Percentiles rank a stretch among this genome's conserved stretches.
phyloP scores from a whole-genome alignment of 768 basidiomycete genomes.

The Suillus spraguei region DNA sequence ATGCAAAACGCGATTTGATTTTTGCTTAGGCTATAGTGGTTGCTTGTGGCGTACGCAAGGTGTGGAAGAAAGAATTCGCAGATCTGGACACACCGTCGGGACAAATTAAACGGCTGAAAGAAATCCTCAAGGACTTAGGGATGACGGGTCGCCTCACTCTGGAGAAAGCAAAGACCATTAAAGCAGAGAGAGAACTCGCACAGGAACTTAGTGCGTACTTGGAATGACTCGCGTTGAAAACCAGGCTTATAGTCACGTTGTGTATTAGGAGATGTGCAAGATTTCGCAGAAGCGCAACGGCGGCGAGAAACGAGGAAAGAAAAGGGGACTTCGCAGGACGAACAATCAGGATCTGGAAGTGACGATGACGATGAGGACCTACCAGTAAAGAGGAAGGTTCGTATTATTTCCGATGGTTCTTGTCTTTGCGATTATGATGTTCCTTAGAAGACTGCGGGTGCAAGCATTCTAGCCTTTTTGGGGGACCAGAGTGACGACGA shows the following conservation, averaged over 20 bases:
- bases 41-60: constrained; percentile 77
- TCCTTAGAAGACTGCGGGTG: constrained; percentile 45
- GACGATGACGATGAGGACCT: constrained; percentile 34
- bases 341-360: constrained; percentile 35
- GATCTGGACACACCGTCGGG: constrained; percentile 55
- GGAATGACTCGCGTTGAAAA: neutral
- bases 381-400: constrained; percentile 47
- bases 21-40: constrained; percentile 57
- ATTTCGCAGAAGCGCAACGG: constrained; percentile 58
- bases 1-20: constrained; percentile 5
- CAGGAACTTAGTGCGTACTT: constrained; percentile 70
- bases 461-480: constrained; percentile 73
- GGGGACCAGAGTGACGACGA: constrained; percentile 70
- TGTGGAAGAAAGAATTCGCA: constrained; percentile 75
- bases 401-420: constrained; percentile 10
- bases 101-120: constrained; percentile 66
- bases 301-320: constrained; percentile 27
- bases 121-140: constrained; percentile 70
- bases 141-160: constrained; percentile 79
- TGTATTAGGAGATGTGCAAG: constrained; percentile 69
- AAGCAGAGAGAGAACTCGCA: constrained; percentile 70
- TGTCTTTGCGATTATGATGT: neutral
- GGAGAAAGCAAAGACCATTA: constrained; percentile 81
- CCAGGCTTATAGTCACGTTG: neutral
- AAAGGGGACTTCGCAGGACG: constrained; percentile 18